phyloP scores from a whole-genome alignment of 108 stramenopile species.

The Fragilaria crotonensis region DNA sequence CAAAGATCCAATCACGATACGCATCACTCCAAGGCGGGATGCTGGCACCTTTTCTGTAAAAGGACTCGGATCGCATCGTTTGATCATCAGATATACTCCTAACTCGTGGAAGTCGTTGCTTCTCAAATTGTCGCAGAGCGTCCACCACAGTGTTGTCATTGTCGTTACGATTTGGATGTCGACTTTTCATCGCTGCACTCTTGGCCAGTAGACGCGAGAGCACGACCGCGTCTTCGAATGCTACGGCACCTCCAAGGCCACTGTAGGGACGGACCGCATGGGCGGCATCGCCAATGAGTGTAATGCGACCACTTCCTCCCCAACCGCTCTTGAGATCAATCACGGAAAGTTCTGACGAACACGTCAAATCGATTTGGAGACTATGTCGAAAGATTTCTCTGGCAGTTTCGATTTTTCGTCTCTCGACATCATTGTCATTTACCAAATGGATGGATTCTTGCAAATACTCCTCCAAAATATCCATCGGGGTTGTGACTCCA shows the following conservation, averaged over 20 bases:
- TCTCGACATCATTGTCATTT: too few relatives aligned
- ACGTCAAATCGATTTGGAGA: background rate
- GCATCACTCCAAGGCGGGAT: too few relatives aligned
- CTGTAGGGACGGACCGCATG: conserved; percentile 20
- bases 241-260: conserved; percentile 24
- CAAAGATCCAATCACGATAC: too few relatives aligned
- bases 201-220: conserved; percentile 11
- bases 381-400: background rate
- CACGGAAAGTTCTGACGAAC: conserved; percentile 1
- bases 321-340: conserved; percentile 10
- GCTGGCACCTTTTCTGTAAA: too few relatives aligned
- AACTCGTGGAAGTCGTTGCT: too few relatives aligned
- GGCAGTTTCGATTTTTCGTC: background rate
- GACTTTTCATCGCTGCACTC: too few relatives aligned
- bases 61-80: too few relatives aligned
- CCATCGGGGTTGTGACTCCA: conserved; percentile 10
- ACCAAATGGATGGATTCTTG: too few relatives aligned
- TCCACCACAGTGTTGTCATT: too few relatives aligned
- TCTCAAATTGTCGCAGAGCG: too few relatives aligned
- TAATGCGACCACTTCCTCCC: conserved; percentile 29
- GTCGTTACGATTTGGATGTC: too few relatives aligned
- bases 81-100: too few relatives aligned
- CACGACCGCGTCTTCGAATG: conserved; percentile 38
- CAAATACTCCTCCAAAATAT: conserved; percentile 5
- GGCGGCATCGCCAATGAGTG: conserved; percentile 34